These are phyloP conservation scores for Annona cherimola DNA, from an alignment of 164 flowering plant species.

Conservation along the genomic window DNA sequence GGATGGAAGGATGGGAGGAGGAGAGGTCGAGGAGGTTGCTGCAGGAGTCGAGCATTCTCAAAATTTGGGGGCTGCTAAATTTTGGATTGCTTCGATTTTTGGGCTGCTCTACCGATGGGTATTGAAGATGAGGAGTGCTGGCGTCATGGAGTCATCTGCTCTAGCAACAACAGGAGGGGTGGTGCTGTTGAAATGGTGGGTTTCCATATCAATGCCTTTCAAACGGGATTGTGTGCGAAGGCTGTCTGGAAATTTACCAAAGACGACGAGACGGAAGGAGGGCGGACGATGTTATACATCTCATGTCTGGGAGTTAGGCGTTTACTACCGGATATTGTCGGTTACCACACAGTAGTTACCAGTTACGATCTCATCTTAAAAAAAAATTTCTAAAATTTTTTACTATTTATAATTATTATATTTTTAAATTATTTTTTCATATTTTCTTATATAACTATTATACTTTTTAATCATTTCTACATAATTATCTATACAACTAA, in stretches of 20 bases:
- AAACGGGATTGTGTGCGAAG: neutral
- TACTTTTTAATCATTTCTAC: too few relatives aligned
- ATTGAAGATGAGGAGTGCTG: slow-evolving; percentile 2
- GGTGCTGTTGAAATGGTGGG: neutral
- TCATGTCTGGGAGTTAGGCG: neutral
- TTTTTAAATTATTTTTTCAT: too few relatives aligned
- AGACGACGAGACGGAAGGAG: neutral
- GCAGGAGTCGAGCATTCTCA: slow-evolving; percentile 9
- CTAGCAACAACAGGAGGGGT: neutral
- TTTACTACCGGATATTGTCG: neutral
- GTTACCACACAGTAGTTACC: too few relatives aligned
- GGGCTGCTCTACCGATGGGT: neutral
- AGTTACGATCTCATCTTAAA: too few relatives aligned
- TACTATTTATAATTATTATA: too few relatives aligned
- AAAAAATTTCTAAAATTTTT: too few relatives aligned
- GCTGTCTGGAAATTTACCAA: neutral
- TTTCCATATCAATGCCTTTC: too few relatives aligned
- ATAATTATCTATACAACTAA: too few relatives aligned
- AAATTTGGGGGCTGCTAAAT: neutral
- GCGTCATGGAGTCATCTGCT: neutral
- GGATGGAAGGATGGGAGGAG: neutral
- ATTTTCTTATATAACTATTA: too few relatives aligned
- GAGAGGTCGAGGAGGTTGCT: slow-evolving; percentile 6
- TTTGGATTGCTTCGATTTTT: neutral
- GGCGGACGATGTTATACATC: neutral